These are phyloP conservation scores for Ceratobasidium sp. DNA, from an alignment of 1,284 basidiomycete genomes.

Conservation along the genomic window DNA sequence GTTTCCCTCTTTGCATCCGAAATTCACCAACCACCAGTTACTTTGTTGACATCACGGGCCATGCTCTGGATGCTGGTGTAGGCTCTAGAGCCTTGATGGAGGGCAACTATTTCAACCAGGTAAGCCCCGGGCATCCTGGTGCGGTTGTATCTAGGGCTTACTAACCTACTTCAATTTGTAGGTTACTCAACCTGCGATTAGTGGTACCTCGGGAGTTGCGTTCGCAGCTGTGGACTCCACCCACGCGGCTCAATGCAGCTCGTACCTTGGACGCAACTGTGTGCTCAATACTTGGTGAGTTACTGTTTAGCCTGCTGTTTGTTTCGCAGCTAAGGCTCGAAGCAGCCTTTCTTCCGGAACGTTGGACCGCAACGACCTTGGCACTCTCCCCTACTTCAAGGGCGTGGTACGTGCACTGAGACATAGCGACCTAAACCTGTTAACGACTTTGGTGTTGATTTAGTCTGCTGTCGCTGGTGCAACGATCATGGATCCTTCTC, in stretches of 20 bases:
- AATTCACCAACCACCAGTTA: not conserved
- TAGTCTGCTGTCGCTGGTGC: slow-evolving; percentile 19
- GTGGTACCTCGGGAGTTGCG: slow-evolving; percentile 4
- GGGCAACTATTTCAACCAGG: slow-evolving; percentile 41
- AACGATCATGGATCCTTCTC: slow-evolving; percentile 27
- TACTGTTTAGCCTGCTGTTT: not conserved
- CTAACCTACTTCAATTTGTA: not conserved
- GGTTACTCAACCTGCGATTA: slow-evolving; percentile 35
- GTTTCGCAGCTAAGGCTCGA: not conserved
- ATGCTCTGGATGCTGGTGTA: slow-evolving; percentile 33
- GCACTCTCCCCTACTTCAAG: not conserved
- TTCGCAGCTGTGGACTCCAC: slow-evolving; percentile 23
- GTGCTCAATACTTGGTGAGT: slow-evolving; percentile 30
- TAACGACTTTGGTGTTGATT: no score
- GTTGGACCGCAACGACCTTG: slow-evolving; percentile 4
- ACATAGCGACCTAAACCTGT: not conserved
- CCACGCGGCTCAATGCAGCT: slow-evolving; percentile 20
- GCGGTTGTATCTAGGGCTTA: no score
- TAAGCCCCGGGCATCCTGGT: not conserved
- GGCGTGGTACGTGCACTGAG: not conserved
- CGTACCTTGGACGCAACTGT: slow-evolving; percentile 35
- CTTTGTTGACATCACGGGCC: slow-evolving; percentile 26
- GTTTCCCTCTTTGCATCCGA: not conserved
- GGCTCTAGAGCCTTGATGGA: slow-evolving; percentile 25
- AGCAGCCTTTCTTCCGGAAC: slow-evolving; percentile 16